Evolutionary conservation across 768 basidiomycete genomes (phyloP).

Genomic region (Mycena vulgaris): DNA sequence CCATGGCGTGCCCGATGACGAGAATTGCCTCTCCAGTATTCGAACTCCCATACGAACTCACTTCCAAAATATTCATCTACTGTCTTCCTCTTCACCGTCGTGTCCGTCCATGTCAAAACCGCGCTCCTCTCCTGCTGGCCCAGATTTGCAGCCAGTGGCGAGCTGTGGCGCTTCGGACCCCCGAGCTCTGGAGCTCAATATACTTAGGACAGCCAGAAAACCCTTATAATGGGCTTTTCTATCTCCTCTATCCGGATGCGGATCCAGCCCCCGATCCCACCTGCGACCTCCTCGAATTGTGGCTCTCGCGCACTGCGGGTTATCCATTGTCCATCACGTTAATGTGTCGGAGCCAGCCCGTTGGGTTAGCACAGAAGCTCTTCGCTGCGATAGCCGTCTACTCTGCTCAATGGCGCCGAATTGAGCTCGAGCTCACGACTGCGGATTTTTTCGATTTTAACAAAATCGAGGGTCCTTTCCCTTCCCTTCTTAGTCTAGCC

Average conservation of each 20-base stretch:
- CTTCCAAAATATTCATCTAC: constrained; percentile 1
- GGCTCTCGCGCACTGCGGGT: constrained; percentile 3
- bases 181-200: constrained; percentile 16
- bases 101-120: not conserved
- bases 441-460: constrained; percentile 8
- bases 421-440: not conserved
- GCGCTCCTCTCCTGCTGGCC: not conserved
- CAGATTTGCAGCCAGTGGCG: constrained; percentile 22
- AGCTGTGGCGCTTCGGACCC: not conserved
- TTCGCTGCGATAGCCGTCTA: not conserved
- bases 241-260: not conserved
- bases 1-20: not conserved
- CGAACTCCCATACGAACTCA: constrained; percentile 15
- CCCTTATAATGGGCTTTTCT: not conserved
- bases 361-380: not conserved
- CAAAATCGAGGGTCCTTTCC: constrained; percentile 4
- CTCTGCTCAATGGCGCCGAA: not conserved
- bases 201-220: not conserved
- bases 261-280: not conserved
- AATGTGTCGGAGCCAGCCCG: not conserved
- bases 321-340: constrained; percentile 11
- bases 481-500: not conserved
- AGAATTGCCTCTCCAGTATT: not conserved
- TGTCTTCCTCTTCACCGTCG: constrained; percentile 7
- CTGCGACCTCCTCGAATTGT: constrained; percentile 1